Percentiles rank a stretch among this genome's conserved stretches.
Evolutionary conservation across 2,329 filamentous ascomycete species (phyloP).

Genomic region (Calonectria hongkongensis): DNA sequence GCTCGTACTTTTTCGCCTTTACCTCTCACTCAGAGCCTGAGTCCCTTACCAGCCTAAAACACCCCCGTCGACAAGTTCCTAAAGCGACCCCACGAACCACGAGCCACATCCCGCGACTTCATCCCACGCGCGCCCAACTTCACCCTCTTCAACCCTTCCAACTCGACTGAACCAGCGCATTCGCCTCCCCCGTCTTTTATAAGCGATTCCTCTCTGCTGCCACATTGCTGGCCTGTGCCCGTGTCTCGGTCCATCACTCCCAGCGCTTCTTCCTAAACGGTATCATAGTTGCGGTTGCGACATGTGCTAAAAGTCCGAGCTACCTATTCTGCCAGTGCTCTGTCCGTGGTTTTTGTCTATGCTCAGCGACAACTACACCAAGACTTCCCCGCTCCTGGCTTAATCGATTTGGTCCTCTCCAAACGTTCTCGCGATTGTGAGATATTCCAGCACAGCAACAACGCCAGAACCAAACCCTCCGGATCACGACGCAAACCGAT

Average conservation of each 20-base stretch:
- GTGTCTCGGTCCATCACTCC: constrained; percentile 9
- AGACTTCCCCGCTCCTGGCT: background rate
- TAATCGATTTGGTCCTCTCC: background rate
- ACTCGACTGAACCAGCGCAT: constrained; percentile 1
- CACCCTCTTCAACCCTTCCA: constrained; percentile 25
- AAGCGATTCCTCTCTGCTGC: constrained; percentile 5
- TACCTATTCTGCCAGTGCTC: constrained; percentile 12
- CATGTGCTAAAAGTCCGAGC: constrained; percentile 32
- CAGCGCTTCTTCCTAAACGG: constrained; percentile 17
- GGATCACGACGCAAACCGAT: constrained; percentile 37
- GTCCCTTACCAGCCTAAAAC: constrained; percentile 30
- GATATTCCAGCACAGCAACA: constrained; percentile 28
- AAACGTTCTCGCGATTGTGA: constrained; percentile 13
- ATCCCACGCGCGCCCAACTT: constrained; percentile 32
- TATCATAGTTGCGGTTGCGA: constrained; percentile 21
- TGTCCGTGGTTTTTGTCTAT: constrained; percentile 29
- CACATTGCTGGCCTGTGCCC: constrained; percentile 17
- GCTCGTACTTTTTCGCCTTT: constrained; percentile 31
- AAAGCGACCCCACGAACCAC: constrained; percentile 39
- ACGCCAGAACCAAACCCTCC: constrained; percentile 28
- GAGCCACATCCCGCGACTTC: constrained; percentile 33
- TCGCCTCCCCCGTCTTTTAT: background rate
- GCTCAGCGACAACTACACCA: constrained; percentile 24
- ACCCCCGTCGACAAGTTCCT: constrained; percentile 35
- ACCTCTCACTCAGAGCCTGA: constrained; percentile 26